Evolutionary conservation across 495 filamentous ascomycete species (phyloP), one percentile per base, ranked within the genome.

Genomic region (Lophiostoma macrostomum): DNA sequence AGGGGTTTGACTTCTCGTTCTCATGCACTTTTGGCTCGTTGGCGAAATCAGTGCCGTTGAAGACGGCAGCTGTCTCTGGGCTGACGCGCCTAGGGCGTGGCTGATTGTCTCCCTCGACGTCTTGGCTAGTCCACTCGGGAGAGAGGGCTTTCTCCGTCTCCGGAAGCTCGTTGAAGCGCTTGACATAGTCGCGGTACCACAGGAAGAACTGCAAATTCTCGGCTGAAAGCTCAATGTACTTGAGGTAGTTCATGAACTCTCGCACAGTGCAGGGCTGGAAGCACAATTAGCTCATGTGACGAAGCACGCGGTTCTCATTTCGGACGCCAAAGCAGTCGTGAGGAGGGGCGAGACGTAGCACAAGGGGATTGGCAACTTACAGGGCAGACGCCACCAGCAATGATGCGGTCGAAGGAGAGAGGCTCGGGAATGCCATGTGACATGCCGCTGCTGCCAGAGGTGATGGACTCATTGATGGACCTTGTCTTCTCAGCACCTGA

Each of bases 201-300:
- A 90, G 78, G 65, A 74, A 87, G 69, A 90, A 90, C 66, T 90
- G 86, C 24, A 90, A 75, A 65, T 89, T 89, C 69, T 90, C 86
- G 40, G 87, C 82, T 11, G 80, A 67, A 29, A 81, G 80, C 63
- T 89, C 86, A 41, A 91, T 77, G 66, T 88, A 87, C 44, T 81
- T 73, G 35, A 89, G 73, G 63, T 88, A 91, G 69, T 87, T 85
- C 82, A 89, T 86, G 64, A 91, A 90, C 57, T 91, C 86, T 23
- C 85, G 78, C 23, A 77, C 62, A 0, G 87, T 88, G 64, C 81
- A 80, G 22, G 87, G 87, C 86, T 90, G 54, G n/a, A 14, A 18
- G 4, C 1, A 23, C 34, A 1, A 50, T 47, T 34, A 48, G 48
- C 22, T 13, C 3, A 23, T 14, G 27, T 23, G 10, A 39, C 22